Conservation (phyloP, 352 stramenopile species). For the Globisporangium iwayamae region DNA sequence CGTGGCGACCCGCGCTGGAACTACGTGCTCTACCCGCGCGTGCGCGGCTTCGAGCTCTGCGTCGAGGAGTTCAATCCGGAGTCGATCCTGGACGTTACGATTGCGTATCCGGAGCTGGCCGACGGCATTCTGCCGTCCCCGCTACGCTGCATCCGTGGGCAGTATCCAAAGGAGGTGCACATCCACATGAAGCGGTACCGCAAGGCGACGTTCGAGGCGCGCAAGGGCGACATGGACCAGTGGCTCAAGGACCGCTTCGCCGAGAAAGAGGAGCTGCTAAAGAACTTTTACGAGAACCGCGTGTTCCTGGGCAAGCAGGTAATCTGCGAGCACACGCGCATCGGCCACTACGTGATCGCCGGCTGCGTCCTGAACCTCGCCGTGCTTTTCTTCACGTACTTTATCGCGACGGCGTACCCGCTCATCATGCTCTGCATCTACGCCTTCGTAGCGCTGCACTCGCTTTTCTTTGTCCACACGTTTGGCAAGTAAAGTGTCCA, state of each 20-base stretch:
- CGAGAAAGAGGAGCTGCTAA: conserved; percentile 69
- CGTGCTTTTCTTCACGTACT: conserved; percentile 32
- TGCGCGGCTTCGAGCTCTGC: conserved; percentile 69
- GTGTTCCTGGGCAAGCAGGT: conserved; percentile 38
- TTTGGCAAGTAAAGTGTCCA: conserved; percentile 36
- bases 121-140: conserved; percentile 67
- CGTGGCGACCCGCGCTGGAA: conserved; percentile 43
- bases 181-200: conserved; percentile 66
- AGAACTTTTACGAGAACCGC: conserved; percentile 60
- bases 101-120: conserved; percentile 73
- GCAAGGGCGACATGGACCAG: conserved; percentile 45
- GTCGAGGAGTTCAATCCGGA: conserved; percentile 59
- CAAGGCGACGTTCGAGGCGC: conserved; percentile 32
- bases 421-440: conserved; percentile 26
- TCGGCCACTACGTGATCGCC: conserved; percentile 25
- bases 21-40: conserved; percentile 66
- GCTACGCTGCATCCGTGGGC: conserved; percentile 54
- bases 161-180: conserved; percentile 69
- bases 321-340: conserved; percentile 26
- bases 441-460: conserved; percentile 36
- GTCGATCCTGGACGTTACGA: conserved; percentile 70
- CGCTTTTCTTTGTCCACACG: conserved; percentile 40
- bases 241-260: conserved; percentile 68
- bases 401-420: conserved; percentile 28
- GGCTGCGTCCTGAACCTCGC: conserved; percentile 34